Percentiles rank a stretch among this genome's conserved stretches.
These are phyloP conservation scores for Lagerstroemia speciosa DNA, from an alignment of 345 rosid species.

Conservation along the genomic window DNA sequence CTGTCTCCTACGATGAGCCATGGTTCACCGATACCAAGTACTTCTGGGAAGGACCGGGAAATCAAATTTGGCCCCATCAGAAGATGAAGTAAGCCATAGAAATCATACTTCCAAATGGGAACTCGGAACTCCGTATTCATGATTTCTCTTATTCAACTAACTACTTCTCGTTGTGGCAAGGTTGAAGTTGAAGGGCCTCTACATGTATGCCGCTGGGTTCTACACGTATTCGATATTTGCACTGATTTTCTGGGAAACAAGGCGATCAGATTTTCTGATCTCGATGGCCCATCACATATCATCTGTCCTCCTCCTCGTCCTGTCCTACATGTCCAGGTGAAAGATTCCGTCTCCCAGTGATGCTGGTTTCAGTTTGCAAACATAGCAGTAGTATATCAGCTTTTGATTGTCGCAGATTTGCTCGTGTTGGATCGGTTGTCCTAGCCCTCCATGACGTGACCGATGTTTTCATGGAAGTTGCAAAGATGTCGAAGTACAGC, in stretches of 20 bases:
- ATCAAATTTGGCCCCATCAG: slow-evolving; percentile 79
- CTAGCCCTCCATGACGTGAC: slow-evolving; percentile 68
- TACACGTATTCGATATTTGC: slow-evolving; percentile 70
- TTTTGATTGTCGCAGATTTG: slow-evolving; percentile 34
- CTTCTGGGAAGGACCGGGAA: slow-evolving; percentile 82
- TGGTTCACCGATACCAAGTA: slow-evolving; percentile 67
- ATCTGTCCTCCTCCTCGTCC: slow-evolving; percentile 37
- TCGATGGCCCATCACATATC: slow-evolving; percentile 75
- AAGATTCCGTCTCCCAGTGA: background rate
- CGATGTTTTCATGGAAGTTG: slow-evolving; percentile 68
- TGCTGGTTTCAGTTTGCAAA: background rate
- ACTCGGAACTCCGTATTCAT: background rate
- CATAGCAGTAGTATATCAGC: background rate
- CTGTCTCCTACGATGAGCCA: slow-evolving; percentile 61
- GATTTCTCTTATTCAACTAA: slow-evolving; percentile 4
- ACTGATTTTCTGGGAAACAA: slow-evolving; percentile 78
- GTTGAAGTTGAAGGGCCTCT: slow-evolving; percentile 59
- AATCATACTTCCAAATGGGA: background rate
- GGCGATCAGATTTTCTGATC: slow-evolving; percentile 58
- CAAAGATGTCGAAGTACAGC: slow-evolving; percentile 78
- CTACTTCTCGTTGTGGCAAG: slow-evolving; percentile 23
- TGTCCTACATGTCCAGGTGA: slow-evolving; percentile 67
- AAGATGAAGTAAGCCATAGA: slow-evolving; percentile 58
- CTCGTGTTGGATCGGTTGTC: slow-evolving; percentile 59
- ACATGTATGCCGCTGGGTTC: slow-evolving; percentile 73